Base-by-base conservation (phyloP, 352 stramenopile species). In the Globisporangium irregulare region DNA sequence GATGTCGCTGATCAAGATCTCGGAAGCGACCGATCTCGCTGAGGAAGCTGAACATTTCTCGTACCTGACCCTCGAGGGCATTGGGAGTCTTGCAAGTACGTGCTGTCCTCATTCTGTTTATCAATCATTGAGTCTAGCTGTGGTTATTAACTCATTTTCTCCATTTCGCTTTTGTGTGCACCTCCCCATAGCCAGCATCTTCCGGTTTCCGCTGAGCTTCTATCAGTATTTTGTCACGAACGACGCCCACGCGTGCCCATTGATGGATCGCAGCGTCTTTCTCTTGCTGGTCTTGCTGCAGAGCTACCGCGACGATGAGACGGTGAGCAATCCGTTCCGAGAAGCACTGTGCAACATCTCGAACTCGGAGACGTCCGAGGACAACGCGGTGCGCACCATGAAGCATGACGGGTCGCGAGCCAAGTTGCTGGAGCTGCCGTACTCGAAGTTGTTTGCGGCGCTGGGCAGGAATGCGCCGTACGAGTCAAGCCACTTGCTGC, bases 261-360 rank as follows among this genome's bases (percentile, higher is more conserved):
- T 95, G 25, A 78, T 80, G 4, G 85, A 95, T 43, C 85, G 87
- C 1, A 92, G 85, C 34, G 77, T 78, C 8, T 62, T 95, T 7
- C 27, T 93, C n/a, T 59, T 93, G 14, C 69, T 93, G 10, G 74
- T 92, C 8, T 64, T 95, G 9, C 71, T 95, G 29, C 82, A 90
- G 61, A 90, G 85, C 59, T 91, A 80, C 61, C 77, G 83, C 62
- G 79, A 94, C 55, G 81, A 69, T 20, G 72, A 73, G 4, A 63
- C 71, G 0, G 62, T 64, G 9, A 76, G 34, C n/a, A 94, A 94
- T 65, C 83, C 84, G 48, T 94, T 90, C 36, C 80, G 87, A 67
- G 72, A 76, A 14, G 76, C 85, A 14, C 51, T 93, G 27, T 81
- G 71, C 53, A 75, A 65, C 1, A 68, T 94, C 56, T 71, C 59